These are phyloP conservation scores for Besnoitia besnoiti DNA, from an alignment of 169 alveolate species.

Conservation along the genomic window DNA sequence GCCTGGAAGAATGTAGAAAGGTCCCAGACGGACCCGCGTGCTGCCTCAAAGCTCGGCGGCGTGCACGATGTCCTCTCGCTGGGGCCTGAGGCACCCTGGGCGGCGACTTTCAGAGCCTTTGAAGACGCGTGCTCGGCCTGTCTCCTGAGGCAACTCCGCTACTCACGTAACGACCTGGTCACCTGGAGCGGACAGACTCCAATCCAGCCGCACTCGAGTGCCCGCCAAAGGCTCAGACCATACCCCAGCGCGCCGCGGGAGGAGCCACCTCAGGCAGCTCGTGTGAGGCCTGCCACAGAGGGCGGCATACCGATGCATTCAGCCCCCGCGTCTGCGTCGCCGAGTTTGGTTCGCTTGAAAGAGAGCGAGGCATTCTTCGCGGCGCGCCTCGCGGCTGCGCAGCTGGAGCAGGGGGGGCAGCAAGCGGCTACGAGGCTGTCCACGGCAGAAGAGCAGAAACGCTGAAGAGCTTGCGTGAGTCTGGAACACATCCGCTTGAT, in stretches of 20 bases:
- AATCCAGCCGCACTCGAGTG: too few species aligned
- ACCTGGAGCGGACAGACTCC: neutral
- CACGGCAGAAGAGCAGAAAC: neutral
- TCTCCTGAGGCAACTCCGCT: neutral
- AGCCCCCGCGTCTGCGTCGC: neutral
- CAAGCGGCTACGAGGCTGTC: neutral
- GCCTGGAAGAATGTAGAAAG: too few species aligned
- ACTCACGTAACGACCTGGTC: neutral
- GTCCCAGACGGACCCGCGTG: too few species aligned
- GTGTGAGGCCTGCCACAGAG: too few species aligned
- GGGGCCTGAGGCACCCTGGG: neutral
- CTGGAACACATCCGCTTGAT: too few species aligned
- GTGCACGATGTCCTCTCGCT: too few species aligned
- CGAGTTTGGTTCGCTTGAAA: neutral
- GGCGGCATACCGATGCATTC: too few species aligned
- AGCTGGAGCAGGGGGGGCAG: neutral
- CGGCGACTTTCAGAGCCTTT: neutral
- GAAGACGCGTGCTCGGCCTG: neutral
- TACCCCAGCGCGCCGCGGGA: too few species aligned
- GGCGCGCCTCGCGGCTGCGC: neutral
- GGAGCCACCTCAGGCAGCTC: too few species aligned
- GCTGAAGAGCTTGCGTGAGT: neutral
- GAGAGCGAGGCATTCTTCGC: constrained; percentile 10
- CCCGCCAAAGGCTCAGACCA: too few species aligned
- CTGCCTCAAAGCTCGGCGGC: too few species aligned